A percentile compares a stretch with the other conserved stretches of the same genome.
Evolutionary conservation across 2,329 filamentous ascomycete species (phyloP).

Genomic region (Curvularia sp.): DNA sequence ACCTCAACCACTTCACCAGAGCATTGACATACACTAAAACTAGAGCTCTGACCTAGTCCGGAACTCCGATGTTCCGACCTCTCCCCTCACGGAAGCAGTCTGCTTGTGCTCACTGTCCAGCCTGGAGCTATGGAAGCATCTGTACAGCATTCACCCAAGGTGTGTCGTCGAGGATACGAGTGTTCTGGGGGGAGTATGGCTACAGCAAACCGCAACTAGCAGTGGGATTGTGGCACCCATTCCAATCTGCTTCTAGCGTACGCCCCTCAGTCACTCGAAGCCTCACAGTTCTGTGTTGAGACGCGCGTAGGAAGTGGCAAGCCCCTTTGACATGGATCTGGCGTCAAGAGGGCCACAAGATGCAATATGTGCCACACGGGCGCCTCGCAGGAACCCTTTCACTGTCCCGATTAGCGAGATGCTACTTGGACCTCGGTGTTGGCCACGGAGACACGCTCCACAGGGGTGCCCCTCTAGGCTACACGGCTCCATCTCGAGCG

Average conservation of each 20-base stretch:
- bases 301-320: conserved; percentile 4
- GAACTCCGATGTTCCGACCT: conserved; percentile 11
- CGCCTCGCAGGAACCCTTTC: conserved; percentile 7
- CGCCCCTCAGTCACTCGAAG: neutral
- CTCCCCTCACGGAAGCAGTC: neutral
- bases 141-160: neutral
- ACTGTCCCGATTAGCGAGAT: conserved; percentile 3
- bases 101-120: neutral
- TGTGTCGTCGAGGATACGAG: neutral
- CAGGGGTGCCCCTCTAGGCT: conserved; percentile 9
- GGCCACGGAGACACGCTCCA: conserved; percentile 3
- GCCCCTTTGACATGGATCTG: conserved; percentile 6
- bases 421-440: conserved; percentile 4
- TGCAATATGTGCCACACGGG: neutral
- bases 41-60: conserved; percentile 7
- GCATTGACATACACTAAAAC: conserved; percentile 12
- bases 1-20: conserved; percentile 2
- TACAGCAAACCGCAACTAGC: neutral
- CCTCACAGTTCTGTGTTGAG: conserved; percentile 2
- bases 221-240: neutral
- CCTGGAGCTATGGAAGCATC: neutral
- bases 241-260: neutral
- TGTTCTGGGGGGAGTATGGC: neutral
- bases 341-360: neutral
- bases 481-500: conserved; percentile 8